phyloP scores from a whole-genome alignment of 2,329 filamentous ascomycete species.

The Talaromyces funiculosus region DNA sequence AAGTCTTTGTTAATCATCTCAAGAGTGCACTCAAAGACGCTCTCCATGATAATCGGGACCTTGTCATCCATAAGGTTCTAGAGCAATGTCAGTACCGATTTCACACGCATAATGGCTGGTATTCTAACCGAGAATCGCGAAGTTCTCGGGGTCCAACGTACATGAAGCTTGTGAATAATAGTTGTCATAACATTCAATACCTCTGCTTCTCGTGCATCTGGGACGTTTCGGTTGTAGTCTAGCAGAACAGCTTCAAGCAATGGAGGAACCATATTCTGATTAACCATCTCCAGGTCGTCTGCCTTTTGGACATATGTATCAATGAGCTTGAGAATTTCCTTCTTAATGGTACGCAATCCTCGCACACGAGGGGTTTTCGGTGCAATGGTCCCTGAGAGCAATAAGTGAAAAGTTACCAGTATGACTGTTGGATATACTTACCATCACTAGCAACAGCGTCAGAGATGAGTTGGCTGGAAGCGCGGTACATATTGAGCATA shows the following conservation, averaged over 20 bases:
- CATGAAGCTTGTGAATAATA: slow-evolving; percentile 92
- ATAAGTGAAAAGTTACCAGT: slow-evolving; percentile 3
- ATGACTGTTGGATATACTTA: slow-evolving; percentile 34
- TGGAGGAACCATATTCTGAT: slow-evolving; percentile 90
- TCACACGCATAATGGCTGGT: slow-evolving; percentile 17
- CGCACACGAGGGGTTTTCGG: slow-evolving; percentile 97
- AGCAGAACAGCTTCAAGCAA: slow-evolving; percentile 88
- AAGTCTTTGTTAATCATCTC: slow-evolving; percentile 99
- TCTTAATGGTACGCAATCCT: slow-evolving; percentile 95
- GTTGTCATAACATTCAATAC: slow-evolving; percentile 97
- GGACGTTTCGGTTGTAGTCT: slow-evolving; percentile 95
- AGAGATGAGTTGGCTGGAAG: slow-evolving; percentile 93
- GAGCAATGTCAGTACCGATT: slow-evolving; percentile 28
- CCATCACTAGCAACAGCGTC: slow-evolving; percentile 83
- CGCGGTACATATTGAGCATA: slow-evolving; percentile 98
- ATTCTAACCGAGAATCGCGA: slow-evolving; percentile 48
- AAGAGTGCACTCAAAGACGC: slow-evolving; percentile 95
- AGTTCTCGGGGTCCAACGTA: slow-evolving; percentile 58
- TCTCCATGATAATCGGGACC: slow-evolving; percentile 95
- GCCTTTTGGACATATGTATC: slow-evolving; percentile 98
- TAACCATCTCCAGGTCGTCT: slow-evolving; percentile 89
- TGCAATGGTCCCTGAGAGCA: slow-evolving; percentile 67
- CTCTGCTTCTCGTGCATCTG: slow-evolving; percentile 91
- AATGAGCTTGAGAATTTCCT: slow-evolving; percentile 96
- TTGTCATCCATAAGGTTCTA: slow-evolving; percentile 96